A percentile compares a stretch with the other conserved stretches of the same genome.
Evolutionary conservation across 2,329 filamentous ascomycete genomes (phyloP).

Genomic region (Talaromyces albobiverticillius): DNA sequence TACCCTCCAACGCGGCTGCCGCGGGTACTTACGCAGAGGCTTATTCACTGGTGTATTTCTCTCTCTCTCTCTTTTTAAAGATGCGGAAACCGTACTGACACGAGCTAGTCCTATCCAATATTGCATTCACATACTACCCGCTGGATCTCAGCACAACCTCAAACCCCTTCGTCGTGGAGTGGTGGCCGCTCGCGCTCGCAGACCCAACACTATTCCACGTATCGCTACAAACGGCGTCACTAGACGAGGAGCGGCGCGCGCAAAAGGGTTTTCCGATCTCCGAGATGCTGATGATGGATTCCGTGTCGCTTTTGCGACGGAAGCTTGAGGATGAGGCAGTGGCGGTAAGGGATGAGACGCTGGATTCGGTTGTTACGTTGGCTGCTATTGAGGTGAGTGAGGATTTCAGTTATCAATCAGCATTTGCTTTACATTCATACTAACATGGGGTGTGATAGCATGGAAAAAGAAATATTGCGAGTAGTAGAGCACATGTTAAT

Average conservation of each 20-base stretch:
- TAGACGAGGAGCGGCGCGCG: slow-evolving; percentile 54
- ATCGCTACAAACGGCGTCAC: slow-evolving; percentile 57
- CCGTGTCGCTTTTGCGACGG: slow-evolving; percentile 50
- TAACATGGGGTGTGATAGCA: too few relatives aligned
- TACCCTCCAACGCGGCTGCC: slow-evolving; percentile 55
- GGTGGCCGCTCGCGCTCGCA: slow-evolving; percentile 58
- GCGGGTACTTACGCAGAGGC: slow-evolving; percentile 50
- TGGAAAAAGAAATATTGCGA: slow-evolving; percentile 51
- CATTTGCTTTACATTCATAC: too few relatives aligned
- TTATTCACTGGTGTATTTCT: slow-evolving; percentile 56
- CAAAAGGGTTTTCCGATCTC: slow-evolving; percentile 54
- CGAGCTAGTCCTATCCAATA: slow-evolving; percentile 53
- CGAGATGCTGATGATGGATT: slow-evolving; percentile 57
- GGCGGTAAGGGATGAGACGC: slow-evolving; percentile 54
- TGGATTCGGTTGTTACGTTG: slow-evolving; percentile 57
- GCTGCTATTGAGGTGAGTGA: slow-evolving; percentile 55
- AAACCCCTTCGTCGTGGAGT: slow-evolving; percentile 58
- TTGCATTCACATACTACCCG: slow-evolving; percentile 61
- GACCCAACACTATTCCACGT: slow-evolving; percentile 60
- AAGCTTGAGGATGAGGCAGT: slow-evolving; percentile 48
- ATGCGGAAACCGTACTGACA: too few relatives aligned
- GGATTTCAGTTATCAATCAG: too few relatives aligned
- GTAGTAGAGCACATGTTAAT: slow-evolving; percentile 49
- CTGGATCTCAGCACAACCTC: slow-evolving; percentile 52
- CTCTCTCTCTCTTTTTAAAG: too few relatives aligned